phyloP scores from a whole-genome alignment of 1,284 basidiomycete genomes.

The Phellopilus nigrolimitatus region DNA sequence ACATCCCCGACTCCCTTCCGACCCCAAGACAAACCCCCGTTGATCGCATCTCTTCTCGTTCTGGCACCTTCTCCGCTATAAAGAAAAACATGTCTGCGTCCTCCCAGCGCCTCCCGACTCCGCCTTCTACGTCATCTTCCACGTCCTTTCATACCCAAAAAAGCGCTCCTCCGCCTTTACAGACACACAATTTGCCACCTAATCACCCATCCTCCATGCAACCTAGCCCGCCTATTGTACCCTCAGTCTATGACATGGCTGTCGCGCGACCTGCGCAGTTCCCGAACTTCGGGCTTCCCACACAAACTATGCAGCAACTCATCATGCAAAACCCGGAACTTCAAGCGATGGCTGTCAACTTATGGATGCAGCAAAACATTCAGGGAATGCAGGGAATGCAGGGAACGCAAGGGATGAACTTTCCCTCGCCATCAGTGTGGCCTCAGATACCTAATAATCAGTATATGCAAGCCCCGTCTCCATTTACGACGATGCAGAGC shows the following conservation, averaged over 20 bases:
- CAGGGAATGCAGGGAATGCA: no score
- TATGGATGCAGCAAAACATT: no score
- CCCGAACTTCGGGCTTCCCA: neutral
- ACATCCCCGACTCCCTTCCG: constrained; percentile 1
- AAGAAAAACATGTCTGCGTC: neutral
- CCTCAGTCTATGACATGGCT: neutral
- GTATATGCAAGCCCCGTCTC: neutral
- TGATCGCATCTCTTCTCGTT: neutral
- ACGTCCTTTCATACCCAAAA: neutral
- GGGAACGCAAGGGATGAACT: constrained; percentile 5
- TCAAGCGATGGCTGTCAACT: neutral
- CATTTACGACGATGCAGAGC: neutral
- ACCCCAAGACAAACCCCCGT: constrained; percentile 3
- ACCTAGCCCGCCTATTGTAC: neutral
- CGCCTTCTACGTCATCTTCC: neutral
- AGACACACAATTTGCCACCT: neutral
- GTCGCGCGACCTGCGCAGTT: neutral
- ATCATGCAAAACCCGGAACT: constrained; percentile 1
- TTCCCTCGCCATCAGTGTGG: neutral
- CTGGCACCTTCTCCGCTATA: neutral
- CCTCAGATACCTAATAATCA: no score
- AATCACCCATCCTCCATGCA: neutral
- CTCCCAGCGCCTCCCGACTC: constrained; percentile 4
- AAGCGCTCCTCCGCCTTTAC: neutral
- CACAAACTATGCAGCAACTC: constrained; percentile 1